Evolutionary conservation across 2,329 filamentous ascomycete species (phyloP).

Genomic region (Colletotrichum sp.): DNA sequence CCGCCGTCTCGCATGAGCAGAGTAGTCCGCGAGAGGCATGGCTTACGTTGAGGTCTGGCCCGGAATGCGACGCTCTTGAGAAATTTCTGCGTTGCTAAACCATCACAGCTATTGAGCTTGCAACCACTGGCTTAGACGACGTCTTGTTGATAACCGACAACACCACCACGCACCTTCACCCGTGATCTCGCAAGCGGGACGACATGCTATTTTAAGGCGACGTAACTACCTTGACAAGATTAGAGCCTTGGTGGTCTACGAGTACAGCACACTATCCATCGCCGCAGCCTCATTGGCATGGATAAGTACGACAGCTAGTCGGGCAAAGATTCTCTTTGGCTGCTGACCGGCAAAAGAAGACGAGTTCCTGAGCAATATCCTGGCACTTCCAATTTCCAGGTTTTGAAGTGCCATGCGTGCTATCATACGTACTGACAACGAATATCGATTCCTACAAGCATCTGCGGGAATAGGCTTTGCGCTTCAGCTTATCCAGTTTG

Average conservation of each 20-base stretch:
- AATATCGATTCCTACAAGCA: not conserved
- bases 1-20: not conserved
- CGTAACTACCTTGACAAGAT: not conserved
- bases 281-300: not conserved
- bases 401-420: not conserved
- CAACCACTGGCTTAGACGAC: not conserved
- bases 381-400: not conserved
- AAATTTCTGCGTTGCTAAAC: not conserved
- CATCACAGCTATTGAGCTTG: not conserved
- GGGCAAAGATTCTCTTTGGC: not conserved
- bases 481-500: not conserved
- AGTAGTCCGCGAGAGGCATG: not conserved
- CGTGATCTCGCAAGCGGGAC: not conserved
- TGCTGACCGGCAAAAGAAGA: not conserved
- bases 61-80: not conserved
- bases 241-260: not conserved
- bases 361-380: not conserved
- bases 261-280: not conserved
- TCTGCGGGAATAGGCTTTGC: not conserved
- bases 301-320: not conserved
- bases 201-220: not conserved
- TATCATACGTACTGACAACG: not conserved
- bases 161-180: not conserved
- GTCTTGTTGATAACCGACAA: not conserved
- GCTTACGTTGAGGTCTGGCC: not conserved